Conservation (phyloP, 331 rosid genomes). For the Prunus yedoensis region DNA sequence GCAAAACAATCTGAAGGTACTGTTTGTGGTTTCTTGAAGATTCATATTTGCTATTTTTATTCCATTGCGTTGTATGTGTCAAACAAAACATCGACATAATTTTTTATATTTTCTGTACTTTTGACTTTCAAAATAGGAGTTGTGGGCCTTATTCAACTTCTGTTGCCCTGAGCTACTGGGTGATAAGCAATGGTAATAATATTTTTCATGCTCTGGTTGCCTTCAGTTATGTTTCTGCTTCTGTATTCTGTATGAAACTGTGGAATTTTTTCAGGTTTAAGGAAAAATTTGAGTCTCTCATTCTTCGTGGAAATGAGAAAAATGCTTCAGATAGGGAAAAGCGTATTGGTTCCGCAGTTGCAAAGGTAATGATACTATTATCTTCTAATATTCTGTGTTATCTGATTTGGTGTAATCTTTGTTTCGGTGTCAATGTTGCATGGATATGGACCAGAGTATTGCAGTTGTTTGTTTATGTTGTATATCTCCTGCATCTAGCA, state of each 20-base stretch:
- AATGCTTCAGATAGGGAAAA: constrained; percentile 82
- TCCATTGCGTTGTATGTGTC: background rate
- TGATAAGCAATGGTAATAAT: constrained; percentile 70
- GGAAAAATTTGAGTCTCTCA: constrained; percentile 61
- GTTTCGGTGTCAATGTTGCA: background rate
- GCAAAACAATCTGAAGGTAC: constrained; percentile 92
- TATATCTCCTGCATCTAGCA: background rate
- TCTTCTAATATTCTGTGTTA: constrained; percentile 4
- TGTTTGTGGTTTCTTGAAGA: constrained; percentile 6
- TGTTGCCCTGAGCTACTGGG: constrained; percentile 92
- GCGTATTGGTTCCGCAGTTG: constrained; percentile 70
- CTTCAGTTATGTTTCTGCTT: constrained; percentile 25
- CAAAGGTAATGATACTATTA: constrained; percentile 55
- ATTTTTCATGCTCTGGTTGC: constrained; percentile 16
- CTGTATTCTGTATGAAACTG: constrained; percentile 24
- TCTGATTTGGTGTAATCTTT: background rate
- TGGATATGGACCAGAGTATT: background rate
- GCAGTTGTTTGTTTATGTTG: background rate
- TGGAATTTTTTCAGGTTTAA: constrained; percentile 61
- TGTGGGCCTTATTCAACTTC: constrained; percentile 95
- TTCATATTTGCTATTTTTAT: background rate
- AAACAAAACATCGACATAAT: constrained; percentile 10
- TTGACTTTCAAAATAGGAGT: constrained; percentile 48
- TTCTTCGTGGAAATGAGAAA: constrained; percentile 93
- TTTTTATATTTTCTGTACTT: constrained; percentile 7